Conservation (phyloP, 2,329 filamentous ascomycete genomes). For the Zarea fungicola region DNA sequence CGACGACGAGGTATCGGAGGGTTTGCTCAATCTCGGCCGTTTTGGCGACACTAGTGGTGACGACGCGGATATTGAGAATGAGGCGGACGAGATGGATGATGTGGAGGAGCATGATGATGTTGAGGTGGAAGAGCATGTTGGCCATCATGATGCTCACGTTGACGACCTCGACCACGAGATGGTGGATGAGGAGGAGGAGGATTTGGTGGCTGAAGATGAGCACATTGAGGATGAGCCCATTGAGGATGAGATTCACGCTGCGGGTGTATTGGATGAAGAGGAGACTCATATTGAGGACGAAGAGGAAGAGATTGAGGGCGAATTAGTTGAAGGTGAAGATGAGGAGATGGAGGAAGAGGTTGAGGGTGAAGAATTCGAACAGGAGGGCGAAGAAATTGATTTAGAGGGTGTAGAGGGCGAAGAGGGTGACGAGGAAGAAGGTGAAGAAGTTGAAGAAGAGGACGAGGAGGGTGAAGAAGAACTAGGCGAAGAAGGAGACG, state of each 20-base stretch:
- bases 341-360: conserved; percentile 17
- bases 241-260: conserved; percentile 23
- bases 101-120: conserved; percentile 13
- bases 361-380: conserved; percentile 10
- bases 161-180: background rate
- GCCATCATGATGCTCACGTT: no score
- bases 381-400: conserved; percentile 11
- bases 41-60: conserved; percentile 23
- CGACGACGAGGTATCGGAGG: conserved; percentile 51
- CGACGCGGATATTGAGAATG: conserved; percentile 31
- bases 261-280: conserved; percentile 20
- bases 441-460: conserved; percentile 12
- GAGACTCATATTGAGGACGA: conserved; percentile 8
- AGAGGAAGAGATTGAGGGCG: conserved; percentile 12
- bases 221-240: conserved; percentile 10
- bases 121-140: no score
- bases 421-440: conserved; percentile 14
- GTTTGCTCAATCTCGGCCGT: conserved; percentile 25
- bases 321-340: conserved; percentile 17
- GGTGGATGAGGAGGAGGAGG: background rate
- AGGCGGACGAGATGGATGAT: conserved; percentile 25
- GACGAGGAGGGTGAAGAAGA: conserved; percentile 11
- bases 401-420: conserved; percentile 15
- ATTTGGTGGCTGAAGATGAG: background rate
- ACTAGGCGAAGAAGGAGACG: conserved; percentile 6